Evolutionary conservation across 2,329 filamentous ascomycete species (phyloP).

Genomic region (Karstenula rhodostoma): DNA sequence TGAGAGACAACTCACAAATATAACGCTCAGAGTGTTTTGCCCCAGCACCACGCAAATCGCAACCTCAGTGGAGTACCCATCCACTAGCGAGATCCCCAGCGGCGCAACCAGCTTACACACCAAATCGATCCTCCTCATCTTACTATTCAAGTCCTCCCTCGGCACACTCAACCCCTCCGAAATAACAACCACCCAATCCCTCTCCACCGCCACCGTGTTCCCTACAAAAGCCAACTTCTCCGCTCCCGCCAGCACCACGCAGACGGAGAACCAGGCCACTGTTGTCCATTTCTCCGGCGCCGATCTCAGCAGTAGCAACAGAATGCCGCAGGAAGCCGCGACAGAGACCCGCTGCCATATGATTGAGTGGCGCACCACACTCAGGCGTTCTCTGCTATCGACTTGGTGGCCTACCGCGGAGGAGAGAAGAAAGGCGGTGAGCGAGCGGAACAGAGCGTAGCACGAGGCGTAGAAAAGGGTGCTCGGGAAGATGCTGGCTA

Average conservation of each 20-base stretch:
- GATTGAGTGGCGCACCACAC: constrained; percentile 52
- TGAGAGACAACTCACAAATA: constrained; percentile 31
- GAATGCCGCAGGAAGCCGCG: constrained; percentile 41
- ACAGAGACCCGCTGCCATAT: constrained; percentile 47
- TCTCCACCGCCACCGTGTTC: constrained; percentile 74
- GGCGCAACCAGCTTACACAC: constrained; percentile 66
- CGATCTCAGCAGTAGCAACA: constrained; percentile 29
- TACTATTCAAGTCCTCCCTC: constrained; percentile 59
- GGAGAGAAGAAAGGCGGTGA: constrained; percentile 66
- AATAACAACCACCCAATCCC: constrained; percentile 72
- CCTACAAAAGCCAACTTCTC: constrained; percentile 73
- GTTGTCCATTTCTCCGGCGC: constrained; percentile 23
- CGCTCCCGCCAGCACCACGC: constrained; percentile 67
- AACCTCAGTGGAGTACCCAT: constrained; percentile 56
- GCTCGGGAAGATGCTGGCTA: constrained; percentile 55
- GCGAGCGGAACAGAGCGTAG: constrained; percentile 71
- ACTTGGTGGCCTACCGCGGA: constrained; percentile 67
- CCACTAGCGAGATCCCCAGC: constrained; percentile 60
- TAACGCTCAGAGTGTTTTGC: constrained; percentile 59
- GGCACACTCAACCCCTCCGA: constrained; percentile 46
- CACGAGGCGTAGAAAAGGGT: constrained; percentile 72
- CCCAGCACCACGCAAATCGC: constrained; percentile 61
- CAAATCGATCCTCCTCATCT: constrained; percentile 68
- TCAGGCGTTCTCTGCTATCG: constrained; percentile 59
- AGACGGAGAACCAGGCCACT: constrained; percentile 40